phyloP scores from a whole-genome alignment of 1,139 yeast genomes.

The Taphrina deformans region DNA sequence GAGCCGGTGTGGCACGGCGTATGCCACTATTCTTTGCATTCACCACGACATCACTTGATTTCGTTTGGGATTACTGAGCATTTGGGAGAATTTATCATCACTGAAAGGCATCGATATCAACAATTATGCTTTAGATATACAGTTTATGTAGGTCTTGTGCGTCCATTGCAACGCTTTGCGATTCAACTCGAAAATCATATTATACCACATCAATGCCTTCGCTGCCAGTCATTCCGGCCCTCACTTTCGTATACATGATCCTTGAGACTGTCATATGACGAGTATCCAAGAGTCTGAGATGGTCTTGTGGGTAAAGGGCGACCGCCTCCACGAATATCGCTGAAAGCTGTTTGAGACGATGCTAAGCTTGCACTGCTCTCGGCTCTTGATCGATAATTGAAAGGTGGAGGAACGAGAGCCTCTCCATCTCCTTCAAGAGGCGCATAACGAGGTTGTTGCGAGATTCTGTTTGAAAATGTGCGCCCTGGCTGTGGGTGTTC shows the following conservation, averaged over 20 bases:
- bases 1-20: neutral
- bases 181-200: no score
- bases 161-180: no score
- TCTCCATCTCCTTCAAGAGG: constrained; percentile 3
- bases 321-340: constrained; percentile 3
- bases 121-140: no score
- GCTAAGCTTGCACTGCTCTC: constrained; percentile 3
- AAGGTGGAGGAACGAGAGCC: neutral
- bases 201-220: neutral
- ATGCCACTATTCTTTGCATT: neutral
- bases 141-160: no score
- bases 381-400: neutral
- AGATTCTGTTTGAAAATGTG: neutral
- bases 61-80: no score
- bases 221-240: neutral
- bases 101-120: no score
- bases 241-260: neutral
- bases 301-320: neutral
- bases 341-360: constrained; percentile 1
- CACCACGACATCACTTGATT: no score
- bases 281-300: neutral
- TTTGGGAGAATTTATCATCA: no score
- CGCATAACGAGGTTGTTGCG: constrained; percentile 3
- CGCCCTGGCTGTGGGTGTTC: neutral
- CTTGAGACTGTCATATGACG: constrained; percentile 1